phyloP scores from a whole-genome alignment of 140 eudicot genomes.

The Bidens hawaiensis region DNA sequence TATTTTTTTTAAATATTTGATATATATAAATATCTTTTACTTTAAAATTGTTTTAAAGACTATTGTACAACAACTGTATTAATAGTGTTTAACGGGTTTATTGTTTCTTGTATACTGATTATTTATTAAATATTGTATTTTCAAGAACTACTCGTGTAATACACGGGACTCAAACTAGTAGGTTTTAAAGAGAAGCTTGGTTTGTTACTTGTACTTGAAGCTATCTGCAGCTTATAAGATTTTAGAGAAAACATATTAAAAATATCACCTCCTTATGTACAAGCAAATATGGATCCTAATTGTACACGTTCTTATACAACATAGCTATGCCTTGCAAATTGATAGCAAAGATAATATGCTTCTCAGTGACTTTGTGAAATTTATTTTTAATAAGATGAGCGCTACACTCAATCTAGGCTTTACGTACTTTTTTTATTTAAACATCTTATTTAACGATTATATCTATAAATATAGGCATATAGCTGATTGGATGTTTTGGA shows the following conservation, averaged over 20 bases:
- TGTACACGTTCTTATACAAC: neutral
- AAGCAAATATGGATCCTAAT: neutral
- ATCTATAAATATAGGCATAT: neutral
- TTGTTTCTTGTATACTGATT: too few species aligned
- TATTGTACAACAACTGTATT: too few species aligned
- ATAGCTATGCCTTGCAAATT: neutral
- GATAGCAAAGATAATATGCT: neutral
- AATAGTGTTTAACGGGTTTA: too few species aligned
- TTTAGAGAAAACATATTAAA: neutral
- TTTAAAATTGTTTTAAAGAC: too few species aligned
- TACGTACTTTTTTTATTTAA: neutral
- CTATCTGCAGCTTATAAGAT: neutral
- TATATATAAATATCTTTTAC: too few species aligned
- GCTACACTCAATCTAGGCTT: too few species aligned
- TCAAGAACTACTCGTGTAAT: neutral
- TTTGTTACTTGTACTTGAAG: conserved; percentile 1
- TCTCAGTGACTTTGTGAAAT: neutral
- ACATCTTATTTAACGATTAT: too few species aligned
- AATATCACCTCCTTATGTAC: neutral
- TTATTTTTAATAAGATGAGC: too few species aligned
- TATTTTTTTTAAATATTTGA: too few species aligned
- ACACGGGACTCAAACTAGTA: too few species aligned
- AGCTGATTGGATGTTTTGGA: neutral
- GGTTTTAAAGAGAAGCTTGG: neutral
- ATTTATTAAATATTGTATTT: neutral